Evolutionary conservation across 352 stramenopile species (phyloP).

Genomic region (Phytopythium cucurbitacearum): DNA sequence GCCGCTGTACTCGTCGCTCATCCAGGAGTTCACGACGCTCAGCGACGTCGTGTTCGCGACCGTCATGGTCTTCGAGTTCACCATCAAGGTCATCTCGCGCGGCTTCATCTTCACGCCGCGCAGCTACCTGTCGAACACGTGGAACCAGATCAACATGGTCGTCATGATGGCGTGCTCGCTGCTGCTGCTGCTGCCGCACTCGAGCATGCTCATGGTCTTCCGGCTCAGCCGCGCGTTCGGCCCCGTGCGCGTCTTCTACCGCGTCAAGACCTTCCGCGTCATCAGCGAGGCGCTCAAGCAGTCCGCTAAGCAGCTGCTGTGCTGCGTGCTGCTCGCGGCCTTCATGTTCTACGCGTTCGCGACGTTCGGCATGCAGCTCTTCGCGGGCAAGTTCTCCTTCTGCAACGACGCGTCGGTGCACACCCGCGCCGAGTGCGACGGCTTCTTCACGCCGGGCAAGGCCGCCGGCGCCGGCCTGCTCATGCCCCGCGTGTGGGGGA

Average conservation of each 20-base stretch:
- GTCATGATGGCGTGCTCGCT: conserved; percentile 74
- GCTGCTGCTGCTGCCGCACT: conserved; percentile 67
- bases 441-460: conserved; percentile 57
- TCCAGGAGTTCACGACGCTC: conserved; percentile 77
- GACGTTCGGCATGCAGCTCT: conserved; percentile 84
- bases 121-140: conserved; percentile 77
- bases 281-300: conserved; percentile 80
- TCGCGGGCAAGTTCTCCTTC: conserved; percentile 70
- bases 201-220: conserved; percentile 71
- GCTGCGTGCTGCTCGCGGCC: conserved; percentile 69
- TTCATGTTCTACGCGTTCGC: conserved; percentile 86
- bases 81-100: conserved; percentile 75
- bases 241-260: conserved; percentile 81
- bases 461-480: conserved; percentile 33
- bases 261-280: conserved; percentile 79
- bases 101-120: conserved; percentile 77
- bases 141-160: conserved; percentile 85
- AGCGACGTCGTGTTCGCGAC: conserved; percentile 67
- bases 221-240: conserved; percentile 73
- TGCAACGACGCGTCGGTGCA: conserved; percentile 71
- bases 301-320: conserved; percentile 74
- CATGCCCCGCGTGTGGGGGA: conserved; percentile 73
- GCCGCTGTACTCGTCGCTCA: conserved; percentile 68
- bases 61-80: conserved; percentile 80
- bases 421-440: conserved; percentile 42